These are phyloP conservation scores for Phaeosphaeriaceae sp. DNA, from an alignment of 2,329 filamentous ascomycete species.

Conservation along the genomic window DNA sequence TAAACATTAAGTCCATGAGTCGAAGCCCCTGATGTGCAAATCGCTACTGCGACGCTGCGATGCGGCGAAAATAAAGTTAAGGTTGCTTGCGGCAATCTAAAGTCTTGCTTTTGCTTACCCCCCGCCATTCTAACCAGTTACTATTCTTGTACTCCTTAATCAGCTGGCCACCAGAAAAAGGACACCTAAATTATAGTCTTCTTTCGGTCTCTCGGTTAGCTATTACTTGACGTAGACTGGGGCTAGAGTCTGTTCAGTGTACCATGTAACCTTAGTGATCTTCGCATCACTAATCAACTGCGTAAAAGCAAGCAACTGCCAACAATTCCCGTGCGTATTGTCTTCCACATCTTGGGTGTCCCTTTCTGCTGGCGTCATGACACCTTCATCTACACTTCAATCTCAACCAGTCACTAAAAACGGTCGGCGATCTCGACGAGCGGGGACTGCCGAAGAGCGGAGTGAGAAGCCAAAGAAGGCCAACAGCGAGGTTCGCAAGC, in stretches of 20 bases:
- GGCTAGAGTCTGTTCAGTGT: constrained; percentile 14
- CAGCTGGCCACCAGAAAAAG: constrained; percentile 32
- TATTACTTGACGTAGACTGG: constrained; percentile 12
- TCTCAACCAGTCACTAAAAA: constrained; percentile 12
- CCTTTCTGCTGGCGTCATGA: constrained; percentile 31
- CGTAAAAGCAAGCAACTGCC: constrained; percentile 25
- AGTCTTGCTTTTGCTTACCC: constrained; percentile 20
- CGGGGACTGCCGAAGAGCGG: constrained; percentile 11
- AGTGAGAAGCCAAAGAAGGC: constrained; percentile 40
- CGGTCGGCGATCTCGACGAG: constrained; percentile 13
- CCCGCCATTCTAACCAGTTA: constrained; percentile 17
- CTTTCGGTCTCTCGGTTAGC: constrained; percentile 22
- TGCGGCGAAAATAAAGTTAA: constrained; percentile 29
- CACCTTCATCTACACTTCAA: constrained; percentile 12
- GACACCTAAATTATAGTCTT: constrained; percentile 17
- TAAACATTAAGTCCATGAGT: neutral
- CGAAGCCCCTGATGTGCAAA: constrained; percentile 10
- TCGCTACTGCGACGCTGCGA: too few relatives aligned
- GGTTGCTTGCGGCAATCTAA: constrained; percentile 19
- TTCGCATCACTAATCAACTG: constrained; percentile 16
- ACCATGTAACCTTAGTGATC: constrained; percentile 27
- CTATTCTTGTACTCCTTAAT: constrained; percentile 40
- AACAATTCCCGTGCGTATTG: constrained; percentile 13
- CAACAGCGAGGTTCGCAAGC: constrained; percentile 47
- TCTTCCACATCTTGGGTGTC: constrained; percentile 9